Evolutionary conservation across 2,329 filamentous ascomycete genomes (phyloP), one percentile per base, ranked within the genome.

Genomic region (Verticillium klebahnii): DNA sequence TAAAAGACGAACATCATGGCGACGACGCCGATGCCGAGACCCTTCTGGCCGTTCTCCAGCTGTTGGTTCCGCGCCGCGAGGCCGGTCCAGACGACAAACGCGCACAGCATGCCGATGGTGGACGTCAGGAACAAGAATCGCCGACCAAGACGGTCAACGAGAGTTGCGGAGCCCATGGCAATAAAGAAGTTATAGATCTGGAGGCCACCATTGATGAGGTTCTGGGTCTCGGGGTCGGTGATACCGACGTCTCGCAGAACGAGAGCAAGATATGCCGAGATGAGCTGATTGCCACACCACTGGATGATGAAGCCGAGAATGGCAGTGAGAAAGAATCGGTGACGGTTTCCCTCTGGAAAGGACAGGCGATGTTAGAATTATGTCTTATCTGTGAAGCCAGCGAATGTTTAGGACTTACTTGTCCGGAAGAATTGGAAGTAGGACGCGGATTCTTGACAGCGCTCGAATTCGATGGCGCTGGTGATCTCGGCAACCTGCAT

Each of bases 401-500:
- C 73, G 40, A 61, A 63, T 8, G 73, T 72, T 7, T 40, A 17
- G 15, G 17, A n/a, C 45, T 29, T 40, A 60, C 45, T 60, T 56
- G 58, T 60, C 14, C 34, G 45, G 45, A 60, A 31, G 23, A 60
- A 60, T 6, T 59, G 58, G 25, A 59, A 29, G 58, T 59, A 80
- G 70, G 77, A 82, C 61, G 73, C 77, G 52, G 76, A 73, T 66
- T 77, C 74, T 67, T 73, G 75, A 66, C 79, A 74, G 67, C 79
- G 75, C 71, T 86, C 85, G 31, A 85, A 68, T 60, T 76, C 74
- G 63, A 86, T 77, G 7, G 84, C 85, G 69, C 85, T 82, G 71
- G 80, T 81, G 71, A 88, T 87, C 72, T 88, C 85, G 36, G 77
- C 76, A 72, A 78, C 85, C 69, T 87, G 83, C 68, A 84, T 82